phyloP scores from a whole-genome alignment of 2,329 filamentous ascomycete species.

The Penicillium occitanis region DNA sequence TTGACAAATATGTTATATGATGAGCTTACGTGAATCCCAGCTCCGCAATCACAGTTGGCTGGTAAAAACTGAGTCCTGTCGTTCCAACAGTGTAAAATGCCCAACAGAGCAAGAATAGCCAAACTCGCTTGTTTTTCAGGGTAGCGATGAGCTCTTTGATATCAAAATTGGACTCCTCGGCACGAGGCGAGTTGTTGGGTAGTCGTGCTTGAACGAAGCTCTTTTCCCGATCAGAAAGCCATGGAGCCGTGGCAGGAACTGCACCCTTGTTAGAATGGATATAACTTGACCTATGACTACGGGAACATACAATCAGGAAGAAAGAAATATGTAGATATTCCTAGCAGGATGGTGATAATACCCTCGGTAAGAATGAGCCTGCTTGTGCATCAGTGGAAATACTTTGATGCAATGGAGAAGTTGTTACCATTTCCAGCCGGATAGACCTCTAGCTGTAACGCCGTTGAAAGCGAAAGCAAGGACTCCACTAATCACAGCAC shows the following conservation, averaged over 20 bases:
- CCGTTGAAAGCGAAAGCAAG: constrained; percentile 5
- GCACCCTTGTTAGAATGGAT: background rate
- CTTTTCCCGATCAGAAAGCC: background rate
- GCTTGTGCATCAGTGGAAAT: background rate
- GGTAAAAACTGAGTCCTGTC: constrained; percentile 46
- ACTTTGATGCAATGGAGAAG: background rate
- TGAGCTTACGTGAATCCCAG: constrained; percentile 44
- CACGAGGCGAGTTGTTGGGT: background rate
- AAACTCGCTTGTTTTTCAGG: constrained; percentile 43
- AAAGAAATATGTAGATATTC: constrained; percentile 35
- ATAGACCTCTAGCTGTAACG: background rate
- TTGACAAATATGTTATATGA: background rate
- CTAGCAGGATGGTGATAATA: constrained; percentile 43
- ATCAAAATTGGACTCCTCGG: background rate
- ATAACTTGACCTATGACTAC: background rate
- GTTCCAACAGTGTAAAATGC: constrained; percentile 50
- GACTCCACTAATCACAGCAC: background rate
- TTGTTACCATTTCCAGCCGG: background rate
- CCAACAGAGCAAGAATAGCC: constrained; percentile 50
- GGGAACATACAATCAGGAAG: constrained; percentile 30
- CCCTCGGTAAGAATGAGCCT: constrained; percentile 32
- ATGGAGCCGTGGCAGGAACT: background rate
- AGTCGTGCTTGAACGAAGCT: background rate
- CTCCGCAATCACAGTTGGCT: constrained; percentile 44
- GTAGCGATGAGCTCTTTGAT: constrained; percentile 26